These are phyloP conservation scores for Cutaneotrichosporon mucoides DNA, from an alignment of 1,284 basidiomycete species.

Conservation along the genomic window DNA sequence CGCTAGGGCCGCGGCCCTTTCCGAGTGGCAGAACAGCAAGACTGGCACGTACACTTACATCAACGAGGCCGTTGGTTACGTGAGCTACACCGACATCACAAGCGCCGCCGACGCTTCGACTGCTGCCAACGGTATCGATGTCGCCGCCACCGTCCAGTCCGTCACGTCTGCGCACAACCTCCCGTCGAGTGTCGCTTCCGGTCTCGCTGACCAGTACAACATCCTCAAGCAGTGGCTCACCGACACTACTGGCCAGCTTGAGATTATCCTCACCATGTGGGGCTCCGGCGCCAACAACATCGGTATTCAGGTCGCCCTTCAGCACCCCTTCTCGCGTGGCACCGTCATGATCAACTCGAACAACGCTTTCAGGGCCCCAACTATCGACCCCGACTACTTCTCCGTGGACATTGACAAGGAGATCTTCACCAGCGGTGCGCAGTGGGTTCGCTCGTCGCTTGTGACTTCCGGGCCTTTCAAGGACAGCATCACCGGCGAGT, in stretches of 20 bases:
- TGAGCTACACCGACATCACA: conserved; percentile 29
- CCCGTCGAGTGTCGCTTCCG: conserved; percentile 36
- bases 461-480: conserved; percentile 31
- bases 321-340: conserved; percentile 50
- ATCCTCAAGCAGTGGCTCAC: conserved; percentile 37
- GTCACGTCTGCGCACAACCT: conserved; percentile 50
- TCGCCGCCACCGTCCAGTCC: conserved; percentile 66
- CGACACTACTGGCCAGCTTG: conserved; percentile 41
- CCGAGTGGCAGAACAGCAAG: conserved; percentile 26
- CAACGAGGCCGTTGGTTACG: conserved; percentile 40
- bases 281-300: conserved; percentile 30
- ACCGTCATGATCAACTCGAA: conserved; percentile 55
- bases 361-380: conserved; percentile 56
- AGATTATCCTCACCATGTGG: conserved; percentile 44
- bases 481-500: conserved; percentile 33
- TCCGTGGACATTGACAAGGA: conserved; percentile 42
- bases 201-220: conserved; percentile 38
- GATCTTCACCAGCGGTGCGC: conserved; percentile 34
- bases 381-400: conserved; percentile 63
- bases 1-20: conserved; percentile 20
- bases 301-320: conserved; percentile 46
- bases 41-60: conserved; percentile 48
- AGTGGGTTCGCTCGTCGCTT: conserved; percentile 37
- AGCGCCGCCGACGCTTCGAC: conserved; percentile 16
- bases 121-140: conserved; percentile 53